Base-by-base conservation (phyloP, 257 asterid genomes). In the Ballota nigra region DNA sequence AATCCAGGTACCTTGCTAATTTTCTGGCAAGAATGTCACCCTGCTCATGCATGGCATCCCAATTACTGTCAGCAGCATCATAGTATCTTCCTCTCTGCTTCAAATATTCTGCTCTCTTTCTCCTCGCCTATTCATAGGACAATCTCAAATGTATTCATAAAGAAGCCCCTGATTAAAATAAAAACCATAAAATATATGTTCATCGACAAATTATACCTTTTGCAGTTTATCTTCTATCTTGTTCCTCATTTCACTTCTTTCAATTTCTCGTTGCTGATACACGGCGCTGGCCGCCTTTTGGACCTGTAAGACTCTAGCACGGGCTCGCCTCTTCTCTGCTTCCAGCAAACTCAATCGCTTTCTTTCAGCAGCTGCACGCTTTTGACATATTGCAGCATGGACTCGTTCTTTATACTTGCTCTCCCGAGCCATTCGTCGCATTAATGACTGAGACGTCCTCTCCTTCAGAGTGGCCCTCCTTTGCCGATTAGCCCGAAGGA, bases 321-420 rank as follows among this genome's bases (percentile, higher is more conserved):
- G 84, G 19, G 93, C 98, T 67, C 84, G 85, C 74, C 78, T 88
- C 83, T 86, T 95, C 87, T 95, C 99, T 4, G 92, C 98, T 75
- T 95, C 98, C 74, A 95, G 84, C 77, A 95, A 81, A 66, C 91
- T 89, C 66, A 85, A 62, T 36, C 98, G 82, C 72, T 89, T 95
- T 74, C 80, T 88, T 86, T 95, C 98, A 40, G 98, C 99, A 74
- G 86, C 94, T 6, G 94, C 91, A 66, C 99, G 96, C 79, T 95
- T 95, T 76, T 95, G 99, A 80, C 52, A 67, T 57, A 92, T 89
- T 53, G 97, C 89, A 69, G 97, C 90, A 66, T 86, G 83, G 15
- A 95, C 94, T 55, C 93, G 88, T 73, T 95, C 99, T 79, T 89
- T 95, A 61, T 95, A 85, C 82, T 87, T 95, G 85, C 82, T 89